Base-by-base conservation (phyloP, 1,139 yeast species). In the Neolecta irregularis region DNA sequence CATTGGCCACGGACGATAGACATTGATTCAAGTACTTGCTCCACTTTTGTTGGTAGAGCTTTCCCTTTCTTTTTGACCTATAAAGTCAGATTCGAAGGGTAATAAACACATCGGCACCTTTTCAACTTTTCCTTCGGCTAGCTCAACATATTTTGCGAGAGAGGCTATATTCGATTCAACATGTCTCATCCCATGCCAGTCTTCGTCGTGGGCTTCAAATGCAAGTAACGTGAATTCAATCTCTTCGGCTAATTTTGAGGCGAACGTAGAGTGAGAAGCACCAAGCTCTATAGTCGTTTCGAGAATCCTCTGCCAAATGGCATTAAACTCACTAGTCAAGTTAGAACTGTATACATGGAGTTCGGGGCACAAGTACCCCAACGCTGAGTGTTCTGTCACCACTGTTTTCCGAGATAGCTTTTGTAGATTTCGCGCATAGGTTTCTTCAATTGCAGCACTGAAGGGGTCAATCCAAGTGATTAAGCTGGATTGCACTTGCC, bases 1-100 rank as follows among this genome's bases (percentile, higher is more conserved):
- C 94, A 83, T 34, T 37, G 39, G 32, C 51, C 50, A 17, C 47
- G 49, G 15, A 51, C 43, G 9, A n/a, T n/a, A n/a, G n/a, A n/a
- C n/a, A n/a, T n/a, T n/a, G 41, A 33, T 15, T 41, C 37, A 33
- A 48, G 48, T 4, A 52, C 50, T 3, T 44, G 37, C 11, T 49
- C 51, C 24, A 37, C 31, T 31, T 45, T 47, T 22, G 37, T 19
- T 21, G 37, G 29, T 21, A 37, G 22, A 22, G 33, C 34, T 19
- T 32, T 34, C 32, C 34, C 31, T 22, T 43, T 36, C 33, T 48
- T 48, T 26, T 34, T 36, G 37, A 40, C 40, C 32, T 39, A 33
- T n/a, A n/a, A n/a, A n/a, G n/a, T n/a, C n/a, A n/a, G n/a, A n/a
- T n/a, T n/a, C n/a, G n/a, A n/a, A n/a, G n/a, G n/a, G n/a, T n/a